Evolutionary conservation across 1,139 yeast genomes (phyloP).

Genomic region (Debaryomyces psychrophilus): DNA sequence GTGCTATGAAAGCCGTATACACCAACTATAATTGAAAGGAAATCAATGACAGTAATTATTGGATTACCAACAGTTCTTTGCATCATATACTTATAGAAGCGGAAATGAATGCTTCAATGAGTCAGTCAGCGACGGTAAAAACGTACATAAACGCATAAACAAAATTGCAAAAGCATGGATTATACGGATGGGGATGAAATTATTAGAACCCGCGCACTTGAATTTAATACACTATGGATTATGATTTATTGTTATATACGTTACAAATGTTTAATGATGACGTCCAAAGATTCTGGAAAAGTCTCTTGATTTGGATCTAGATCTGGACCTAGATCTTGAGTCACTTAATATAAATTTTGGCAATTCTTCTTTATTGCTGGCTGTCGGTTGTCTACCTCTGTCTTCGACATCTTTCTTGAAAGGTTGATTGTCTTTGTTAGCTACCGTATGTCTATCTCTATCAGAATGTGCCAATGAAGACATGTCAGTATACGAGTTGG

Average conservation of each 20-base stretch:
- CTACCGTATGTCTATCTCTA: constrained; percentile 12
- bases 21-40: constrained; percentile 34
- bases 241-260: background rate
- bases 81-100: constrained; percentile 4
- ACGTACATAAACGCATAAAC: background rate
- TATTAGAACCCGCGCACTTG: background rate
- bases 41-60: constrained; percentile 27
- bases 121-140: background rate
- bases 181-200: background rate
- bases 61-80: constrained; percentile 38
- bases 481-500: constrained; percentile 21
- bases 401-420: constrained; percentile 13
- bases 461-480: constrained; percentile 17
- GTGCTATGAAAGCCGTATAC: constrained; percentile 30
- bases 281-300: constrained; percentile 24
- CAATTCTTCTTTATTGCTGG: constrained; percentile 7
- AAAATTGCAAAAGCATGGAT: background rate
- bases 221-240: background rate
- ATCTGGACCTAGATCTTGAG: constrained; percentile 22
- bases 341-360: constrained; percentile 9
- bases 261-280: constrained; percentile 1
- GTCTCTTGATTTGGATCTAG: constrained; percentile 24
- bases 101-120: background rate
- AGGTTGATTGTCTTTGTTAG: constrained; percentile 4
- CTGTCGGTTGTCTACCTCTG: constrained; percentile 16